Evolutionary conservation across 164 flowering plant genomes (phyloP).

Genomic region (Hamamelis virginiana): DNA sequence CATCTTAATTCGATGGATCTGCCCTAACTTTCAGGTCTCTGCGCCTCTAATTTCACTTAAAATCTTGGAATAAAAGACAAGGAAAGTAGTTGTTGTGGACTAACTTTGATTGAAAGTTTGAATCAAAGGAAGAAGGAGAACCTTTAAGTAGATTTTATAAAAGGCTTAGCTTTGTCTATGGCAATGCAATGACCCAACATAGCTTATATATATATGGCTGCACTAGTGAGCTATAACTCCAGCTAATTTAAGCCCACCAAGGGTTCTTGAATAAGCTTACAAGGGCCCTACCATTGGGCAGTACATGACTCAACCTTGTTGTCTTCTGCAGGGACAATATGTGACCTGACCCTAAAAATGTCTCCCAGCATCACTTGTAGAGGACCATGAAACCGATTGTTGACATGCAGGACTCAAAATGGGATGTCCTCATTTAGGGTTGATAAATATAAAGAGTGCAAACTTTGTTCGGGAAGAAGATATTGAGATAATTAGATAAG

Average conservation of each 20-base stretch:
- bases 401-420: neutral
- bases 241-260: neutral
- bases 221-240: neutral
- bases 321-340: neutral
- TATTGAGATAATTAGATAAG: slow-evolving; percentile 9
- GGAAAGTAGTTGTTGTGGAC: neutral
- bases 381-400: neutral
- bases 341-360: slow-evolving; percentile 4
- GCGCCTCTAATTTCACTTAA: neutral
- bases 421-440: neutral
- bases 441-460: neutral
- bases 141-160: neutral
- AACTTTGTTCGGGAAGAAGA: neutral
- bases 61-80: neutral
- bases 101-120: neutral
- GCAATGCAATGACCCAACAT: too few species aligned
- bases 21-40: slow-evolving; percentile 4
- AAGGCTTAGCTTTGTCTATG: neutral
- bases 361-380: neutral
- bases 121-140: neutral
- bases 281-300: neutral
- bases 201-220: neutral
- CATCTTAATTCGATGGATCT: too few species aligned
- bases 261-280: neutral
- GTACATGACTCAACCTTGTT: neutral